Conservation (phyloP, 139 green algal genomes). For the Yamagishiella unicocca region DNA sequence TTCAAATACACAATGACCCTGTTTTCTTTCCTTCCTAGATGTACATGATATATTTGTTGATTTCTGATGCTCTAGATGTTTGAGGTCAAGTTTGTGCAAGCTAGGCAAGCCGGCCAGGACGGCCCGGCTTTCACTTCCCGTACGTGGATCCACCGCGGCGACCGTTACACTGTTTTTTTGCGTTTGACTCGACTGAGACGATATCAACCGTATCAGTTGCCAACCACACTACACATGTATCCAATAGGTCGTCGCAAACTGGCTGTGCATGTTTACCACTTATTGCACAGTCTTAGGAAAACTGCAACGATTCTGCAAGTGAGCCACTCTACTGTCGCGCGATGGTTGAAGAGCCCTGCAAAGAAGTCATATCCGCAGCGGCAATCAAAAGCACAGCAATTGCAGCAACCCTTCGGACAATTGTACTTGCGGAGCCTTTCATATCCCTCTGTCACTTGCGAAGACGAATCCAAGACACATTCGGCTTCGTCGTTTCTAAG, state of each 20-base stretch:
- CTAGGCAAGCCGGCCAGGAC: no score
- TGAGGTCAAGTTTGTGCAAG: no score
- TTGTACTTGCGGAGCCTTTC: not conserved
- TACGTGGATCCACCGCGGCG: no score
- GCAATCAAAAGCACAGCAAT: not conserved
- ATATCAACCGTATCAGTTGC: no score
- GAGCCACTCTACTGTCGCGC: not conserved
- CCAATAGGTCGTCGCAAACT: not conserved
- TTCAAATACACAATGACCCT: no score
- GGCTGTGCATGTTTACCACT: not conserved
- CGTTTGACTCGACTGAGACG: not conserved
- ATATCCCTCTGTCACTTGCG: not conserved
- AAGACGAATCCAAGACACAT: not conserved
- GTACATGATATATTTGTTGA: no score
- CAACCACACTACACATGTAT: not conserved
- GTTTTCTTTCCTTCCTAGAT: no score
- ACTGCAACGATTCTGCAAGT: not conserved
- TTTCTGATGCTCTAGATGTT: no score
- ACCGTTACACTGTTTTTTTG: not conserved
- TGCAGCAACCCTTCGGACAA: not conserved
- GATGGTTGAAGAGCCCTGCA: not conserved
- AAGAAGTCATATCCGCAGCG: not conserved
- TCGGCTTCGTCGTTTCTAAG: not conserved
- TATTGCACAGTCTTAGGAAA: not conserved
- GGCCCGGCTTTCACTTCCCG: no score